These are phyloP conservation scores for Avena sativa DNA, from an alignment of 176 grass and related monocot genomes.

Conservation along the genomic window DNA sequence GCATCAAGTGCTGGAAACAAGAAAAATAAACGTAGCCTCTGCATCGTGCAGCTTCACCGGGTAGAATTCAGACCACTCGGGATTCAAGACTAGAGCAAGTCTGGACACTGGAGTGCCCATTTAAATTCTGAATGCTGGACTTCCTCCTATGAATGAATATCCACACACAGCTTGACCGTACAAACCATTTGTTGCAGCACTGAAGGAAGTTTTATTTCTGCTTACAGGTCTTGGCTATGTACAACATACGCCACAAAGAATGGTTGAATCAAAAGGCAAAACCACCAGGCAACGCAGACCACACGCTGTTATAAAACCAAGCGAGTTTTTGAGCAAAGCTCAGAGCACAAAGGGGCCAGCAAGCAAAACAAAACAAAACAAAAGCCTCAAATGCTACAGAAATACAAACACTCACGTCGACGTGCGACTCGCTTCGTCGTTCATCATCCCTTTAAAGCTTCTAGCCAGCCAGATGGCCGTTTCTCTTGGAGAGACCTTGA, in stretches of 20 bases:
- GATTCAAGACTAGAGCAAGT: too few species aligned
- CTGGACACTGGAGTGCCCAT: too few species aligned
- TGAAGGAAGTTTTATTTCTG: slow-evolving; percentile 49
- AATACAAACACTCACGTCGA: slow-evolving; percentile 30
- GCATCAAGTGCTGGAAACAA: neutral
- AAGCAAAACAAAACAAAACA: slow-evolving; percentile 19
- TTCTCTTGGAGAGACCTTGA: slow-evolving; percentile 94
- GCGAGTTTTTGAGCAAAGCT: slow-evolving; percentile 29
- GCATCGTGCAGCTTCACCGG: too few species aligned
- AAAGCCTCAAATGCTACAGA: neutral
- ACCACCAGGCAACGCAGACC: slow-evolving; percentile 42
- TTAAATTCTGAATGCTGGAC: too few species aligned
- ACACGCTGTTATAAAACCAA: slow-evolving; percentile 49
- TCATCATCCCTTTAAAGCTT: slow-evolving; percentile 99
- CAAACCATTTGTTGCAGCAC: slow-evolving; percentile 10
- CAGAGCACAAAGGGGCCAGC: slow-evolving; percentile 4
- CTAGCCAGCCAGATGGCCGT: slow-evolving; percentile 96
- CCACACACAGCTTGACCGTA: neutral
- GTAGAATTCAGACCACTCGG: too few species aligned
- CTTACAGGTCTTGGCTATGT: slow-evolving; percentile 61
- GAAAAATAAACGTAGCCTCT: neutral
- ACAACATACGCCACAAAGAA: slow-evolving; percentile 72
- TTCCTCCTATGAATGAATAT: too few species aligned
- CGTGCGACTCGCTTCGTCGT: slow-evolving; percentile 59
- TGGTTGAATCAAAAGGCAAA: slow-evolving; percentile 54